These are phyloP conservation scores for Verbascum thapsus DNA, from an alignment of 257 asterid genomes.

Conservation along the genomic window DNA sequence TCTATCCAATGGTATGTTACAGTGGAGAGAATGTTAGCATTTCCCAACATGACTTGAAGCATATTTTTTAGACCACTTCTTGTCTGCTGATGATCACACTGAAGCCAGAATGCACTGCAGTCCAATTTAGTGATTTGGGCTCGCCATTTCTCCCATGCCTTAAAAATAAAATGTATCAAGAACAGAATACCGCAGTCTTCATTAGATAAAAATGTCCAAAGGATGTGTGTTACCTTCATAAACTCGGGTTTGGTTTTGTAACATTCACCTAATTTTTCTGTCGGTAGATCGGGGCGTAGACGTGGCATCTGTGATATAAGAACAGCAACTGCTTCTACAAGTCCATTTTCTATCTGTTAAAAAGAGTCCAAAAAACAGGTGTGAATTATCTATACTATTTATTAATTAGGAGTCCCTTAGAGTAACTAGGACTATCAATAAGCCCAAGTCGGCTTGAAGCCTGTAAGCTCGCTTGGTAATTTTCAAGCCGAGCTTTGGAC, in stretches of 20 bases:
- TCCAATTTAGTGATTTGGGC: slow-evolving; percentile 85
- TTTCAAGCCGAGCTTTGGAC: too few species aligned
- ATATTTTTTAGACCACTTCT: slow-evolving; percentile 77
- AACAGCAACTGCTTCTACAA: slow-evolving; percentile 90
- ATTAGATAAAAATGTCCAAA: slow-evolving; percentile 20
- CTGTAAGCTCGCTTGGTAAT: too few species aligned
- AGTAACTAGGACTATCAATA: too few species aligned
- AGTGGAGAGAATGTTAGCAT: slow-evolving; percentile 60
- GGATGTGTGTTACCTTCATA: slow-evolving; percentile 62
- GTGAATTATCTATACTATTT: too few species aligned
- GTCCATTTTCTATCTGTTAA: slow-evolving; percentile 89
- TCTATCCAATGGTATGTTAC: slow-evolving; percentile 88
- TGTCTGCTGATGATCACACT: slow-evolving; percentile 81
- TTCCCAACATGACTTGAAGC: slow-evolving; percentile 91
- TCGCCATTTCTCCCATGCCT: slow-evolving; percentile 99
- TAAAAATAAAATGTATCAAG: slow-evolving; percentile 33
- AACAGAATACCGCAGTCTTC: not conserved
- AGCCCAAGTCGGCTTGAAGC: too few species aligned
- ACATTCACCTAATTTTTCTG: slow-evolving; percentile 71
- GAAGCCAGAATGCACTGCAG: slow-evolving; percentile 89
- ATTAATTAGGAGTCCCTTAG: slow-evolving; percentile 17
- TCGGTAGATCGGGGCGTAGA: slow-evolving; percentile 59
- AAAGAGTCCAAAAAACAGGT: slow-evolving; percentile 26
- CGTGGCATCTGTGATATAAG: slow-evolving; percentile 91
- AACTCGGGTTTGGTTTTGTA: slow-evolving; percentile 81